Percentiles rank a stretch among this genome's conserved stretches.
phyloP scores from a whole-genome alignment of 805 yeast genomes.

The Candida corydali region DNA sequence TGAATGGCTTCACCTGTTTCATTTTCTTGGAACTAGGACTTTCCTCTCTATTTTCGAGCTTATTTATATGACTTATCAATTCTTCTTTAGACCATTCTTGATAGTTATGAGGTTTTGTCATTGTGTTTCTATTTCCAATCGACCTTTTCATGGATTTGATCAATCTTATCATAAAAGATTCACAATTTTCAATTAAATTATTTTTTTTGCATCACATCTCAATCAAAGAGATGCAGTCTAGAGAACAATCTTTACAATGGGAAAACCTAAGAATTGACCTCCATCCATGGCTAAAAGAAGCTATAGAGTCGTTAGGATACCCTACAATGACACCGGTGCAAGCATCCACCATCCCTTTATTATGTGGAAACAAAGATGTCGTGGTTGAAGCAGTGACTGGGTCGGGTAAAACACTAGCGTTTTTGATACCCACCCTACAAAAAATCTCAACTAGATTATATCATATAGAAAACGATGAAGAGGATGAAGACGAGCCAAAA shows the following conservation, averaged over 20 bases:
- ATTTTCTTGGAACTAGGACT: slow-evolving; percentile 4
- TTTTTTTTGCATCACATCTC: slow-evolving; percentile 1
- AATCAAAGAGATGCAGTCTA: slow-evolving; percentile 10
- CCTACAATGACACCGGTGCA: slow-evolving; percentile 93
- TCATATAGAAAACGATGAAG: slow-evolving; percentile 6
- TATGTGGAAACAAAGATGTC: slow-evolving; percentile 83
- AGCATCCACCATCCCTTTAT: slow-evolving; percentile 87
- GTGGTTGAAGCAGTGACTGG: slow-evolving; percentile 98
- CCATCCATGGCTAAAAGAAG: slow-evolving; percentile 69
- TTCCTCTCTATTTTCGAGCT: slow-evolving; percentile 42
- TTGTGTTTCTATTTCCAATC: slow-evolving; percentile 8
- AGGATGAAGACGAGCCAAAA: slow-evolving; percentile 16
- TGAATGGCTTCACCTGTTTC: slow-evolving; percentile 46
- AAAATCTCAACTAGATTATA: slow-evolving; percentile 42
- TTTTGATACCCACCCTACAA: slow-evolving; percentile 76
- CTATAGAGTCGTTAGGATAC: slow-evolving; percentile 72
- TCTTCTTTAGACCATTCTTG: slow-evolving; percentile 62
- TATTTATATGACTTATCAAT: slow-evolving; percentile 51
- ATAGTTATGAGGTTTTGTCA: slow-evolving; percentile 31
- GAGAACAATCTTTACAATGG: slow-evolving; percentile 55
- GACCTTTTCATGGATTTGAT: slow-evolving; percentile 15
- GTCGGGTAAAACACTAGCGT: slow-evolving; percentile 95
- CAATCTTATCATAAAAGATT: slow-evolving; percentile 5
- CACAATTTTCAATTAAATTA: too few species aligned
- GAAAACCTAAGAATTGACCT: slow-evolving; percentile 46